Conservation (phyloP, 169 alveolate species). For the Plasmodium relictum region DNA sequence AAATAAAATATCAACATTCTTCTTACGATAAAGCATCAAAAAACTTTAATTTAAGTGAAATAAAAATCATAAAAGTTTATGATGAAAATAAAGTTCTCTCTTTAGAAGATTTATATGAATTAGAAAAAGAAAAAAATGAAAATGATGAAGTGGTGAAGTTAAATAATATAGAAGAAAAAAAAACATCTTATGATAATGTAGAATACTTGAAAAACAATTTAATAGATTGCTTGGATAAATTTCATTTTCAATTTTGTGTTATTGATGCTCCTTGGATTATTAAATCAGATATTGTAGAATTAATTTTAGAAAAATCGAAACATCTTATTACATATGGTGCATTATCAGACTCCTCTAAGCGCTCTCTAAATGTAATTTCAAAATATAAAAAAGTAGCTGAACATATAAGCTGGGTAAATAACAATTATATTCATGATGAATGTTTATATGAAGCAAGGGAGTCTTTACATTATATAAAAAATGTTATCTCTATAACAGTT, state of each 20-base stretch:
- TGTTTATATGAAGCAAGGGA: constrained; percentile 49
- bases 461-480: constrained; percentile 31
- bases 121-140: neutral
- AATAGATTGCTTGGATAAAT: constrained; percentile 7
- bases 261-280: constrained; percentile 67
- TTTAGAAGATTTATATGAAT: neutral
- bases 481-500: constrained; percentile 32
- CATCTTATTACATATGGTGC: constrained; percentile 70
- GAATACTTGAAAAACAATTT: constrained; percentile 29
- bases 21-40: constrained; percentile 13
- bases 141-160: neutral
- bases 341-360: constrained; percentile 22
- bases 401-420: constrained; percentile 67
- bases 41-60: constrained; percentile 11
- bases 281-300: constrained; percentile 36
- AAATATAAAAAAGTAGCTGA: constrained; percentile 32
- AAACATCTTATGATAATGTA: constrained; percentile 14
- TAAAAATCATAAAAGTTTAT: constrained; percentile 27
- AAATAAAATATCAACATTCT: constrained; percentile 17
- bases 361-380: constrained; percentile 26
- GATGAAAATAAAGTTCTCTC: constrained; percentile 16
- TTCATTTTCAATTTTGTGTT: constrained; percentile 54
- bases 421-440: constrained; percentile 65
- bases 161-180: neutral
- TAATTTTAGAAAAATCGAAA: constrained; percentile 20